Base-by-base conservation (phyloP, 257 asterid species). In the Craterostigma plantagineum region DNA sequence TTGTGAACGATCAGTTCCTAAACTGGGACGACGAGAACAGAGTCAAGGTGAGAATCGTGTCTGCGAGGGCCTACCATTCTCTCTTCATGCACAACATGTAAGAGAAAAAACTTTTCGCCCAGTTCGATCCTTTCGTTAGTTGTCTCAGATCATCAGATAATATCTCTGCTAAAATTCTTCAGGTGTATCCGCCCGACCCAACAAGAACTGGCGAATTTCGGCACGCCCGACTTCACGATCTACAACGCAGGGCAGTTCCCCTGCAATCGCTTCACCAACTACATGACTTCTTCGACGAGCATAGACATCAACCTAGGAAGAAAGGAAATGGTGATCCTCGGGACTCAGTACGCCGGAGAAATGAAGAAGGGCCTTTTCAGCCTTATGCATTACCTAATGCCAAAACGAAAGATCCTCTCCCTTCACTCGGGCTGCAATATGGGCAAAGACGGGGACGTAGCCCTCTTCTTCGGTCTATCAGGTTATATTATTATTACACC, bases 281-380 rank as follows among this genome's bases (percentile, higher is more conserved):
- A 90, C 72, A 90, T 90, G 99, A 90, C 99, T 56, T 90, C 99
- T 43, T 90, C 99, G 15, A 90, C 99, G 62, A 90, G 99, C 94
- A 69, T 90, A 70, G 99, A 90, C 63, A 35, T 90, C 59, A 72
- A 77, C 63, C 84, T 90, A 42, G 76, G 51, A 49, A 83, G 95
- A 62, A 65, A 71, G 58, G 99, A 90, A 77, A 90, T 90, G 99
- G 94, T 90, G 70, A 90, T 90, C 75, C 91, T 90, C 49, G 99
- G 99, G 70, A 90, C 99, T 42, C 99, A 77, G 47, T 90, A 90
- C 51, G 99, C 99, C 45, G 99, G 99, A 72, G 99, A 90, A 75
- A 90, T 90, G 99, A 90, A 90, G 92, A 90, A 90, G 64, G 99
- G 99, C 48, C 76, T 90, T 6, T 90, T 90, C 76, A 64, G 99